Percentiles rank a stretch among this genome's conserved stretches.
These are phyloP conservation scores for Limtongia smithiae DNA, from an alignment of 805 yeast genomes.

Conservation along the genomic window DNA sequence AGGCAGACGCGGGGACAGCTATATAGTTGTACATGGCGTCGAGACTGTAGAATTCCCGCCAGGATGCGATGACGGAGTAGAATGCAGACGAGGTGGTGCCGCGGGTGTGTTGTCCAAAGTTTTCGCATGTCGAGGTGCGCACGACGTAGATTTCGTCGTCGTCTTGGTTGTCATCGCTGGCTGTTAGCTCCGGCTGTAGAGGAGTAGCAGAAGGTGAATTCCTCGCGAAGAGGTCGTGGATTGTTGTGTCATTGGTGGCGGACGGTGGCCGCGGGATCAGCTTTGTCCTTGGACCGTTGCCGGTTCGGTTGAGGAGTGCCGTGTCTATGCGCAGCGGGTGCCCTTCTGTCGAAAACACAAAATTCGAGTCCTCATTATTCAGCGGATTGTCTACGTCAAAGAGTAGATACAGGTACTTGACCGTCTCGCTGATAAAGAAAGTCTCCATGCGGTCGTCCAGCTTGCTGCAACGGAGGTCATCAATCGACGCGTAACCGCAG, in stretches of 20 bases:
- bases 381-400: slow-evolving; percentile 66
- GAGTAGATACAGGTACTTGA: slow-evolving; percentile 74
- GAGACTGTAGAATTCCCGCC: slow-evolving; percentile 36
- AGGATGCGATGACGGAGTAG: slow-evolving; percentile 39
- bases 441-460: slow-evolving; percentile 85
- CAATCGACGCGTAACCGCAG: slow-evolving; percentile 81
- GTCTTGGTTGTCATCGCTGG: too few relatives aligned
- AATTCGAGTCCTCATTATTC: slow-evolving; percentile 41
- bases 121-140: slow-evolving; percentile 13
- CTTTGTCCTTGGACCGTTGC: too few relatives aligned
- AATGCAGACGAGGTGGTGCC: too few relatives aligned
- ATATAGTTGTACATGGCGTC: slow-evolving; percentile 29
- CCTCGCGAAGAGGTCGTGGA: slow-evolving; percentile 30
- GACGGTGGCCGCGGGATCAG: slow-evolving; percentile 4
- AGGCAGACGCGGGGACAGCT: slow-evolving; percentile 8
- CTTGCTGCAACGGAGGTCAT: slow-evolving; percentile 59
- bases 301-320: too few relatives aligned
- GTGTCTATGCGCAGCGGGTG: slow-evolving; percentile 78
- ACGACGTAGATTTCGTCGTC: too few relatives aligned
- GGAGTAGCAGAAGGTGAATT: neutral
- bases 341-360: slow-evolving; percentile 80
- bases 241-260: slow-evolving; percentile 17
- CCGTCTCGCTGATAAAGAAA: slow-evolving; percentile 81
- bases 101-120: neutral
- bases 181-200: neutral